Evolutionary conservation across 73 alveolate species (phyloP).

Genomic region (Paramecium pentaurelia): DNA sequence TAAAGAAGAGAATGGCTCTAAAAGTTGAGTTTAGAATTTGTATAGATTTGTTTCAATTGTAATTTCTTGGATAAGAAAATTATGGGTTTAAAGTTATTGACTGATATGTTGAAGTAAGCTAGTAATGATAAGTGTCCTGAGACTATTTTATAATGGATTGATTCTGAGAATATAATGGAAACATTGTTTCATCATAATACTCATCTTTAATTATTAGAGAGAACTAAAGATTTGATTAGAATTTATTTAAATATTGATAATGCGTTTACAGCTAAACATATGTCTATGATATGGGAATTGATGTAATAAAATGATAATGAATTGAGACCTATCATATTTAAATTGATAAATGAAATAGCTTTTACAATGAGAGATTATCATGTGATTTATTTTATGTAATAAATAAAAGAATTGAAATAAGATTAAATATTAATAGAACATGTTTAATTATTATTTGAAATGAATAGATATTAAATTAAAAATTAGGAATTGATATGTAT

Average conservation of each 20-base stretch:
- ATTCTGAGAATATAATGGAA: not conserved
- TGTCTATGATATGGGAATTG: conserved; percentile 10
- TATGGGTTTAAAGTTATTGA: conserved; percentile 1
- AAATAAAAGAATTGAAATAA: not conserved
- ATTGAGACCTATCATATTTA: conserved; percentile 26
- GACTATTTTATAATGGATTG: not conserved
- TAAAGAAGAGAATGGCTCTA: conserved; percentile 18
- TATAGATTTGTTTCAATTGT: not conserved
- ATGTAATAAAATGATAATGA: conserved; percentile 15
- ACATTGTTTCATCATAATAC: conserved; percentile 13
- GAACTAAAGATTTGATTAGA: conserved; percentile 4
- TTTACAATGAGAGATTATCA: not conserved
- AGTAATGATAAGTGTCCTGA: not conserved
- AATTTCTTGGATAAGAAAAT: conserved; percentile 15
- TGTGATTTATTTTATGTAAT: not conserved
- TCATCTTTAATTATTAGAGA: not conserved
- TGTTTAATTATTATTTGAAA: not conserved
- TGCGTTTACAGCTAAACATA: not conserved
- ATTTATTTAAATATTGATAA: not conserved
- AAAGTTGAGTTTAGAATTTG: conserved; percentile 26
- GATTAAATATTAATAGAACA: not conserved
- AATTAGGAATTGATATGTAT: not conserved
- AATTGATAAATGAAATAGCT: not conserved
- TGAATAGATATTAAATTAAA: conserved; percentile 17
- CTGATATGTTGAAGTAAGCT: not conserved